These are phyloP conservation scores for Beta vulgaris DNA, from an alignment of 148 eudicot species.

Conservation along the genomic window DNA sequence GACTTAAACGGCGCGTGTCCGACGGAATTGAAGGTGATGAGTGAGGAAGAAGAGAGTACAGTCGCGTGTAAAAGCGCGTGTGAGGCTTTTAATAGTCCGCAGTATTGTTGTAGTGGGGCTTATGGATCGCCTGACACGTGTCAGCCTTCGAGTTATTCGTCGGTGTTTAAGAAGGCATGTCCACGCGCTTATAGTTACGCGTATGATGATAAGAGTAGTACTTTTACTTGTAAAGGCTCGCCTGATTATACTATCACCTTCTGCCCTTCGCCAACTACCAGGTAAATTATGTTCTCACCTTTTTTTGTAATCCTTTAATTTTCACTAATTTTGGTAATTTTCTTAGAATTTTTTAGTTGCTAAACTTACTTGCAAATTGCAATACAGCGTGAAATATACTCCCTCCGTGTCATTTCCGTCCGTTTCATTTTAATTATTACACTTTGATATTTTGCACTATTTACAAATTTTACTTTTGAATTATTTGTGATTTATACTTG, in stretches of 20 bases:
- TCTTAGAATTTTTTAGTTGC: no score
- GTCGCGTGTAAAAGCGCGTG: conserved; percentile 71
- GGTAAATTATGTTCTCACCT: no score
- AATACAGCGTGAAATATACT: no score
- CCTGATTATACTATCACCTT: conserved; percentile 66
- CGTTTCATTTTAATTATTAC: no score
- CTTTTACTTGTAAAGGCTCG: conserved; percentile 63
- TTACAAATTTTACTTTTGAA: no score
- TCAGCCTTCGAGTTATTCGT: conserved; percentile 61
- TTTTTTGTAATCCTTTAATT: no score
- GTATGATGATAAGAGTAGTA: conserved; percentile 71
- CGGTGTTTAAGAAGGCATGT: conserved; percentile 63
- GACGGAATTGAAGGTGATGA: conserved; percentile 34
- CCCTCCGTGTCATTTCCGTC: no score
- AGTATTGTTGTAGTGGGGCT: conserved; percentile 66
- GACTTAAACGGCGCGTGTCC: conserved; percentile 57
- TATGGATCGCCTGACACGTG: conserved; percentile 58
- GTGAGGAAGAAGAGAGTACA: conserved; percentile 4
- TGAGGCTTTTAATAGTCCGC: conserved; percentile 39
- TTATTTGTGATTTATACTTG: no score
- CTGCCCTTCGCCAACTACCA: conserved; percentile 65
- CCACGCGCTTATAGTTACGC: conserved; percentile 89
- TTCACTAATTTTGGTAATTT: no score
- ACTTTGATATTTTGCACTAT: no score
- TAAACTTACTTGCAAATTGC: no score